These are phyloP conservation scores for Coemansia sp. DNA, from an alignment of 192 early-diverging fungal species.

Conservation along the genomic window DNA sequence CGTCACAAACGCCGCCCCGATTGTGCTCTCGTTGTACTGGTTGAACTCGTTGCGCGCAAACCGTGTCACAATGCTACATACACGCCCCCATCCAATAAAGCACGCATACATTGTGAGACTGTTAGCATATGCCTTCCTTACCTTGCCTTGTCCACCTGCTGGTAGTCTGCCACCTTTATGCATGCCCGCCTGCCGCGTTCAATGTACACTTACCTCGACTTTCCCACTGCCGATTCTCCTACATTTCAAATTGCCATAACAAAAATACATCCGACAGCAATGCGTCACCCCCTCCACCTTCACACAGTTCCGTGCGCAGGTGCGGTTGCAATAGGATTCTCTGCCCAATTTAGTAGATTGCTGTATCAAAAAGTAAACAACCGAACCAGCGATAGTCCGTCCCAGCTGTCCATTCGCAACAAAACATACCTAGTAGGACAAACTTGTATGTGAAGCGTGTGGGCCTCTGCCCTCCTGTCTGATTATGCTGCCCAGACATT, in stretches of 20 bases:
- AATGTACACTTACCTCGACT: constrained; percentile 68
- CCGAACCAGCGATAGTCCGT: neutral
- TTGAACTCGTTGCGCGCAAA: constrained; percentile 92
- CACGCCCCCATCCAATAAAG: neutral
- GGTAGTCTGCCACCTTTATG: neutral
- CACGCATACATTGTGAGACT: neutral
- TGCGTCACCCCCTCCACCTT: neutral
- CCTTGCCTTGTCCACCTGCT: neutral
- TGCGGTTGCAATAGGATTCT: neutral
- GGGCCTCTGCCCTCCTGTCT: constrained; percentile 22
- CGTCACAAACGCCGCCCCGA: constrained; percentile 87
- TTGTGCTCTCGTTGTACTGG: constrained; percentile 97
- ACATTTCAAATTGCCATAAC: constrained; percentile 15
- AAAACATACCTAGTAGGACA: constrained; percentile 78
- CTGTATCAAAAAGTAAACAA: neutral
- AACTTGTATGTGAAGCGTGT: constrained; percentile 92
- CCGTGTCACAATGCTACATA: constrained; percentile 77
- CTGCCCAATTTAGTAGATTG: neutral
- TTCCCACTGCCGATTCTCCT: constrained; percentile 94
- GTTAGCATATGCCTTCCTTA: neutral
- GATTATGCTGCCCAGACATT: constrained; percentile 10
- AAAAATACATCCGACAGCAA: neutral
- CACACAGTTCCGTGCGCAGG: neutral
- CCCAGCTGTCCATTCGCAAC: neutral
- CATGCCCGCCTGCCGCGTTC: neutral